phyloP scores from a whole-genome alignment of 2,329 filamentous ascomycete species.

The Myriosclerotinia duriaeana region DNA sequence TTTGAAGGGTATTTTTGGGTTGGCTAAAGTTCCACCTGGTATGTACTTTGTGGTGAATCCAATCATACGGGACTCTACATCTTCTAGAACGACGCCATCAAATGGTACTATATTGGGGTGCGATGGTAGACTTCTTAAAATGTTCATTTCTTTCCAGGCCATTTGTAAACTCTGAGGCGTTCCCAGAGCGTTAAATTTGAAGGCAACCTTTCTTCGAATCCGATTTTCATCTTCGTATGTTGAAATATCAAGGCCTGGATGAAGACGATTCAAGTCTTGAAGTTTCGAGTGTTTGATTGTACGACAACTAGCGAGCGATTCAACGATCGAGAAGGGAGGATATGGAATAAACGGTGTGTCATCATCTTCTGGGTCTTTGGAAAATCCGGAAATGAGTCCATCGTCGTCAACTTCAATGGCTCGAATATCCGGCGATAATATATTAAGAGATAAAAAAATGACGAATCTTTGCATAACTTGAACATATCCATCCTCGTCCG shows the following conservation, averaged over 20 bases:
- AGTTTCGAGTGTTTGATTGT: not conserved
- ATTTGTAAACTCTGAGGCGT: not conserved
- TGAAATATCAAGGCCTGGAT: not conserved
- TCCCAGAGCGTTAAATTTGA: not conserved
- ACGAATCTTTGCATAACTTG: not conserved
- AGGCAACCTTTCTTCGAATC: not conserved
- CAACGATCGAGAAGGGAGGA: not conserved
- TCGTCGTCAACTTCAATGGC: not conserved
- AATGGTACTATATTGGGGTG: not conserved
- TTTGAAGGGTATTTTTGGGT: constrained; percentile 39
- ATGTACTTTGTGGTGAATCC: not conserved
- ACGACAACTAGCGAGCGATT: not conserved
- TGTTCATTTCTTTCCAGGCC: not conserved
- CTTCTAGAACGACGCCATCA: constrained; percentile 1
- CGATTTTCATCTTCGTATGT: constrained; percentile 1
- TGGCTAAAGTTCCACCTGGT: not conserved
- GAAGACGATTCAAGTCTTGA: not conserved
- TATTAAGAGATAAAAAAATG: not conserved
- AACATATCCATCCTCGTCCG: not conserved
- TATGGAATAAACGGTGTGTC: not conserved
- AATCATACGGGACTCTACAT: constrained; percentile 4
- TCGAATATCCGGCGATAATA: not conserved
- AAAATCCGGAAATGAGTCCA: not conserved
- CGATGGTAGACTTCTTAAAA: not conserved
- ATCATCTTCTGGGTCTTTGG: not conserved